A percentile compares a stretch with the other conserved stretches of the same genome.
Evolutionary conservation across 2,329 filamentous ascomycete genomes (phyloP).

Genomic region (Tricladium varicosporioides): DNA sequence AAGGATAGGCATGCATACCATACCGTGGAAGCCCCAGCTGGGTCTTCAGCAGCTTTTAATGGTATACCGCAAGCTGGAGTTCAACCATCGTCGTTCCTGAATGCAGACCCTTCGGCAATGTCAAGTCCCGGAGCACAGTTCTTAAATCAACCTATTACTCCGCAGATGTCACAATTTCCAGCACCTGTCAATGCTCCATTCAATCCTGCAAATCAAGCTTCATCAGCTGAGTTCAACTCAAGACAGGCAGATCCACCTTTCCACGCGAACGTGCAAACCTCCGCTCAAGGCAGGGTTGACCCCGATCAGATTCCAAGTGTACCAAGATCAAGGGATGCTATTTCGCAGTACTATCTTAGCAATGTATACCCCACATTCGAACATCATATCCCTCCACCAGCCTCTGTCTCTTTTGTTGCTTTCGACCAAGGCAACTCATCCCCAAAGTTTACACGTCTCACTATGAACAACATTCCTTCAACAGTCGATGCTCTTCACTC

Average conservation of each 20-base stretch:
- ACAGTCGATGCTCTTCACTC: slow-evolving; percentile 75
- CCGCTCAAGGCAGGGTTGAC: slow-evolving; percentile 74
- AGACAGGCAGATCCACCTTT: slow-evolving; percentile 37
- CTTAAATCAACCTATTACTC: slow-evolving; percentile 43
- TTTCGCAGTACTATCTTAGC: slow-evolving; percentile 79
- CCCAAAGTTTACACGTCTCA: slow-evolving; percentile 88
- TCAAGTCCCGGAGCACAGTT: slow-evolving; percentile 45
- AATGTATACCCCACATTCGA: slow-evolving; percentile 96
- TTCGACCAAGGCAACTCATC: slow-evolving; percentile 96
- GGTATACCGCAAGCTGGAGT: slow-evolving; percentile 60
- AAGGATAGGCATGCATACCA: slow-evolving; percentile 95
- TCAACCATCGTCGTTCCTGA: slow-evolving; percentile 56
- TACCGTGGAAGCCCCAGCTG: slow-evolving; percentile 69
- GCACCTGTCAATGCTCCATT: slow-evolving; percentile 54
- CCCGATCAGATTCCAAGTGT: slow-evolving; percentile 92
- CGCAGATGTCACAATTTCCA: slow-evolving; percentile 58
- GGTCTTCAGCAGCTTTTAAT: slow-evolving; percentile 68
- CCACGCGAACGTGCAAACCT: slow-evolving; percentile 52
- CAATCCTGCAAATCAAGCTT: slow-evolving; percentile 41
- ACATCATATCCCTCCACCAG: slow-evolving; percentile 85
- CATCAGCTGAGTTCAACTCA: slow-evolving; percentile 46
- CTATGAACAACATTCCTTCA: slow-evolving; percentile 88
- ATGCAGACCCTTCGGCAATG: slow-evolving; percentile 47
- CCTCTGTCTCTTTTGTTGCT: slow-evolving; percentile 85
- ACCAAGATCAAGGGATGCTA: slow-evolving; percentile 76